These are phyloP conservation scores for Tetrahymena borealis DNA, from an alignment of 73 alveolate species.

Conservation along the genomic window DNA sequence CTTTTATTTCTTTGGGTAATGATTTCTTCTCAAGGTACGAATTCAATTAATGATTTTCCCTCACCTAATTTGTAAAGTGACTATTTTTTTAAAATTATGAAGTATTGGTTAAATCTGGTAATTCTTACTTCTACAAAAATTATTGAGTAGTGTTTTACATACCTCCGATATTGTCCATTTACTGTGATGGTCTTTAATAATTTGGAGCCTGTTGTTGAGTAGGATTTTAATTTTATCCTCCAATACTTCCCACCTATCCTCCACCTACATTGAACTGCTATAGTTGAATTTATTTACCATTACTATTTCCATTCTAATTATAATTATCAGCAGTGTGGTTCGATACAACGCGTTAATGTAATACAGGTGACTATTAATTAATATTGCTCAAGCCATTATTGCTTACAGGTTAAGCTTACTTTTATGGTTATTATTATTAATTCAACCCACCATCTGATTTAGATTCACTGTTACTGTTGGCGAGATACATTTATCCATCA, in stretches of 20 bases:
- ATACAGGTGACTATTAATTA: not conserved
- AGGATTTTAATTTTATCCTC: too few species aligned
- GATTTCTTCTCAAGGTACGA: not conserved
- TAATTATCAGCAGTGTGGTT: too few species aligned
- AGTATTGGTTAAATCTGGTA: not conserved
- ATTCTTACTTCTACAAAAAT: not conserved
- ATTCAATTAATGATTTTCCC: not conserved
- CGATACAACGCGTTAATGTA: too few species aligned
- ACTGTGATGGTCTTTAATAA: not conserved
- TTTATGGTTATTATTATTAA: not conserved
- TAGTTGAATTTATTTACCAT: not conserved
- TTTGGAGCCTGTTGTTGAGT: too few species aligned
- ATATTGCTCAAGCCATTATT: not conserved
- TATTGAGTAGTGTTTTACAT: slow-evolving; percentile 1
- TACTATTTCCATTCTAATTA: too few species aligned
- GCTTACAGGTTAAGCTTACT: not conserved
- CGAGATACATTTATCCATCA: not conserved
- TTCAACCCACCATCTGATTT: not conserved
- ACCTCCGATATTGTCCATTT: not conserved
- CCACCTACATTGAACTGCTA: not conserved
- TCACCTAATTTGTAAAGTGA: not conserved
- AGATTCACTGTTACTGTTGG: not conserved
- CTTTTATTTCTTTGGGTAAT: not conserved
- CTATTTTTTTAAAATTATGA: not conserved
- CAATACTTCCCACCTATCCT: too few species aligned